phyloP scores from a whole-genome alignment of 78 protist genomes.

The slime mould (Dictyostelium discoideum) region dicty_2.7 NC_007089.4:6251001-6251500 shows the following conservation, averaged over 20 bases:
- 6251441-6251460: not conserved
- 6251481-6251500: not conserved
- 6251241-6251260: not conserved
- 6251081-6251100: not conserved
- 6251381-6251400: conserved; percentile 23
- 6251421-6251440: not conserved
- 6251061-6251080: not conserved
- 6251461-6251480: not conserved
- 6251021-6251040: too few species aligned
- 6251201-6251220: conserved; percentile 33
- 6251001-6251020: not conserved
- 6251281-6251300: conserved; percentile 44
- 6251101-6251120: not conserved
- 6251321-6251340: conserved; percentile 40
- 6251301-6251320: conserved; percentile 39
- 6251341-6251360: conserved; percentile 51
- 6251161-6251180: conserved; percentile 35
- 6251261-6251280: not conserved
- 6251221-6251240: conserved; percentile 76
- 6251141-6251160: conserved; percentile 42
- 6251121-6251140: not conserved
- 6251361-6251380: conserved; percentile 25
- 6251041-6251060: not conserved
- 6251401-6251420: not conserved
- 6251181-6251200: conserved; percentile 69